Evolutionary conservation across 2,329 filamentous ascomycete genomes (phyloP).

Genomic region (Botrytis pseudocinerea): DNA sequence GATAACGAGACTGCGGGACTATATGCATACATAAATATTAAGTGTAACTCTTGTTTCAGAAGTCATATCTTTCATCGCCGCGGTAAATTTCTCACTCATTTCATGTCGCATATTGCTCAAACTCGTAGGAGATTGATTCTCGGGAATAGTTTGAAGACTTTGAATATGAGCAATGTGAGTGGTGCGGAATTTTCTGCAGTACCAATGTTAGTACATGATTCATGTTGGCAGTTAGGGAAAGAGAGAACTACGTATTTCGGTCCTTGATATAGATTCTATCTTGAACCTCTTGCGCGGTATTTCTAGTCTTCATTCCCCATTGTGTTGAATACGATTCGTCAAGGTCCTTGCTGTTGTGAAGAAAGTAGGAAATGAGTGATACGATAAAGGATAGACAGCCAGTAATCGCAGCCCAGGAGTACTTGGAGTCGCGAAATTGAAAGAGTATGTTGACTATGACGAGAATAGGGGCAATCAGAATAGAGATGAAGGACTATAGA

Average conservation of each 20-base stretch:
- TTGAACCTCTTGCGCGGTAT: background rate
- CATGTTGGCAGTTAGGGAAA: background rate
- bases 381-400: background rate
- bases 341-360: background rate
- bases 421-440: background rate
- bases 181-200: background rate
- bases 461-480: background rate
- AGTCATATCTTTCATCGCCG: constrained; percentile 7
- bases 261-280: background rate
- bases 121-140: background rate
- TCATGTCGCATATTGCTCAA: background rate
- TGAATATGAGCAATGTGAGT: background rate
- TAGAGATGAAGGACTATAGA: background rate
- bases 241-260: background rate
- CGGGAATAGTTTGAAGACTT: background rate
- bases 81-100: background rate
- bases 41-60: background rate
- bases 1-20: background rate
- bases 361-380: background rate
- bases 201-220: background rate
- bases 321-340: background rate
- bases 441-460: background rate
- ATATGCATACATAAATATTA: background rate
- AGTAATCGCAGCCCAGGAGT: background rate
- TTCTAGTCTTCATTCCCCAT: background rate